Conservation (phyloP, 2,329 filamentous ascomycete genomes). For the Diplodia mutila region DNA sequence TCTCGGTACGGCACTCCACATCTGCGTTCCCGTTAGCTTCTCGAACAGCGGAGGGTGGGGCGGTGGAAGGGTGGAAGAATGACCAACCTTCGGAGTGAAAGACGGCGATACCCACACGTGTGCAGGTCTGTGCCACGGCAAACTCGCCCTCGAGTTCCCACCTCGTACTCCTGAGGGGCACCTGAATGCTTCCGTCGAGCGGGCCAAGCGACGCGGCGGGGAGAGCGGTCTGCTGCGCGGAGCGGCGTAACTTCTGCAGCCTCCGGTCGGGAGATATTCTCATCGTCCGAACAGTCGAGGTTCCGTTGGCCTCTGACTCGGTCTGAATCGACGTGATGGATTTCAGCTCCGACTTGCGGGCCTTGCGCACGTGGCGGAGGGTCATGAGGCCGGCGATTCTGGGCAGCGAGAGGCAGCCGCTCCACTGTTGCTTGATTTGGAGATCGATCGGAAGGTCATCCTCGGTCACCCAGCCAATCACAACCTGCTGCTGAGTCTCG, state of each 20-base stretch:
- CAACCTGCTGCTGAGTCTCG: constrained; percentile 44
- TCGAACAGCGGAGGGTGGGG: not conserved
- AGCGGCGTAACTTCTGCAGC: constrained; percentile 31
- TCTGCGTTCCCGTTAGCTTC: constrained; percentile 30
- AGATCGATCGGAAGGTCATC: constrained; percentile 52
- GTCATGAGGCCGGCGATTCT: constrained; percentile 49
- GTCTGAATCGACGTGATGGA: constrained; percentile 48
- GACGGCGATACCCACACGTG: constrained; percentile 31
- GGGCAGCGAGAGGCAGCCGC: constrained; percentile 53
- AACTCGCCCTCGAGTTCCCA: constrained; percentile 34
- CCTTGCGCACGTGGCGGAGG: constrained; percentile 42
- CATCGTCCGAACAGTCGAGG: constrained; percentile 50
- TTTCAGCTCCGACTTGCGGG: constrained; percentile 42
- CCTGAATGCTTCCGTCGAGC: not conserved
- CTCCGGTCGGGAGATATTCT: constrained; percentile 30
- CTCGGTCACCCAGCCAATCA: constrained; percentile 57
- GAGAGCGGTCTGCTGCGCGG: constrained; percentile 32
- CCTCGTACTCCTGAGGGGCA: constrained; percentile 24
- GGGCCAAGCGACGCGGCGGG: constrained; percentile 1
- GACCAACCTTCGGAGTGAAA: constrained; percentile 32
- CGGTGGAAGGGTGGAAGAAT: not conserved
- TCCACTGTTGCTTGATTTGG: constrained; percentile 54
- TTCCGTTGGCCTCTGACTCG: constrained; percentile 31
- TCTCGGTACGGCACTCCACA: constrained; percentile 38
- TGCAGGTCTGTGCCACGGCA: constrained; percentile 30